Base-by-base conservation (phyloP, 371 early-diverging fungal species). In the Apophysomyces variabilis region DNA sequence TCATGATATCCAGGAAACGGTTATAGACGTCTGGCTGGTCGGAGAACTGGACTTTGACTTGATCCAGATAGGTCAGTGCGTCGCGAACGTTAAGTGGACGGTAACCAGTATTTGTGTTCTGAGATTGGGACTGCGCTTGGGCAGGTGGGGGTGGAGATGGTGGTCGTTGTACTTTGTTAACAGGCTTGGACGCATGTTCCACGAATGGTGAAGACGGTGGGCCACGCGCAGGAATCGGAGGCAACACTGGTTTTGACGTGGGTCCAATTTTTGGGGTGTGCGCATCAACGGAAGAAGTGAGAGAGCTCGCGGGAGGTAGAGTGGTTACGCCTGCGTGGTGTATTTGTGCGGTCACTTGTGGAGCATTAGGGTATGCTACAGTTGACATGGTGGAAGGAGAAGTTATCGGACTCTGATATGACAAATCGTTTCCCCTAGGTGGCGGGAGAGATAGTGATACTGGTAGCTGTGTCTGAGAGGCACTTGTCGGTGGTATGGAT, bases 1-100 rank as follows among this genome's bases (percentile, higher is more conserved):
- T 97, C 99, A 99, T 99, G 38, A 98, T 97, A 71, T 98, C 98
- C 72, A 99, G 71, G 77, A 99, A 99, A 59, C 89, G 88, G 69
- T 95, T 97, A 80, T 99, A 99, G 4, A 98, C 93, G 62, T 94
- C 95, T 7, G 97, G 93, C 45, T 93, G 88, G 66, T 95, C 89
- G 38, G 86, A 75, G 76, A 98, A 99, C 71, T 95, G 94, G 38
- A 88, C 85, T 77, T 97, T 97, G 21, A 99, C 99, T 74, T 92
- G 87, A 69, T 99, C 99, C 64, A 99, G 84, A 75, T 99, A 99
- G 16, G 92, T 85, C 57, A 99, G 82, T 1, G 99, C 99, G 75
- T 99, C 99, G 62, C 84, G 78, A 26, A 89, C 89, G 60, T 89
- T 89, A 41, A 89, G 61, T 9, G 79, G 79, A 7, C 77, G 64